Conservation (phyloP, 208 protist species). For the Acanthamoeba sp. region DNA sequence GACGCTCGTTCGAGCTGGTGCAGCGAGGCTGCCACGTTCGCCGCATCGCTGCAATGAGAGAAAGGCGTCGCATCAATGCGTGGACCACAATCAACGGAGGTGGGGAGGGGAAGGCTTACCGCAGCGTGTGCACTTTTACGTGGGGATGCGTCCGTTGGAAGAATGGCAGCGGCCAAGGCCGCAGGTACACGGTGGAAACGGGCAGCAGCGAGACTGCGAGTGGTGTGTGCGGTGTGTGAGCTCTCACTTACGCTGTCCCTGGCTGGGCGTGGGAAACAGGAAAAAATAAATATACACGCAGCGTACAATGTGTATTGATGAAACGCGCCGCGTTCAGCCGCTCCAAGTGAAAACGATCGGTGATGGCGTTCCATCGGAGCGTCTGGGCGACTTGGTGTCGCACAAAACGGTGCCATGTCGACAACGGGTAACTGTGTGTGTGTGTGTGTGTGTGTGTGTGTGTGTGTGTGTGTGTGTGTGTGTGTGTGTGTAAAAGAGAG, state of each 20-base stretch:
- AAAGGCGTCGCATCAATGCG: neutral
- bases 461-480: too few relatives aligned
- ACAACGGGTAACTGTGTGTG: neutral
- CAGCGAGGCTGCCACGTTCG: neutral
- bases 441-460: too few relatives aligned
- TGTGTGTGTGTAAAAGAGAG: too few relatives aligned
- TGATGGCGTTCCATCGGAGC: constrained; percentile 31
- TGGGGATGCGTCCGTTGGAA: neutral
- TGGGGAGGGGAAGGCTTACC: neutral
- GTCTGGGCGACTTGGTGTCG: neutral
- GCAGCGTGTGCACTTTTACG: neutral
- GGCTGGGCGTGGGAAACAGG: too few relatives aligned
- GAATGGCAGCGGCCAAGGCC: neutral
- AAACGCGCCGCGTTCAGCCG: neutral
- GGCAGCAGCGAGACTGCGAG: neutral
- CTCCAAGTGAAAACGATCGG: neutral
- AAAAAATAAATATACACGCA: too few relatives aligned
- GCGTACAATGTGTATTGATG: constrained; percentile 15
- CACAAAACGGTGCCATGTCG: neutral
- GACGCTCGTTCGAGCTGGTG: constrained; percentile 11
- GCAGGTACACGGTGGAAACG: neutral
- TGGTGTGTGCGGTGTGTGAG: too few relatives aligned
- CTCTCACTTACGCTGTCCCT: too few relatives aligned
- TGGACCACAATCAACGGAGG: neutral
- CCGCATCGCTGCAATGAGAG: neutral